These are phyloP conservation scores for Botrytis paeoniae DNA, from an alignment of 2,329 filamentous ascomycete species.

Conservation along the genomic window DNA sequence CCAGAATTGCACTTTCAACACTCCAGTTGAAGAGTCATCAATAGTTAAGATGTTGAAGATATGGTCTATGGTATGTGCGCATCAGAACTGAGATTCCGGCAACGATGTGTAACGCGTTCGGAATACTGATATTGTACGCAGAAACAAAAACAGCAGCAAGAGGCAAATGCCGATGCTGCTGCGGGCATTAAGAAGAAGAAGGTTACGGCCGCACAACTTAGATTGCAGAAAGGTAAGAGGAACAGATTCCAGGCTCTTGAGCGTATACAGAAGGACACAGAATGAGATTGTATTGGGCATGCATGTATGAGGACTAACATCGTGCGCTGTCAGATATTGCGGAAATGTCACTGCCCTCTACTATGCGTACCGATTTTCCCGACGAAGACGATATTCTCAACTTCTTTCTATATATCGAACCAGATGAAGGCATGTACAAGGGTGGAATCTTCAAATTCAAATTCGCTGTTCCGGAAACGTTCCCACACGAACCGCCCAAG, in stretches of 20 bases:
- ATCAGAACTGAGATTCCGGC: not conserved
- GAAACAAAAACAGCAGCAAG: constrained; percentile 97
- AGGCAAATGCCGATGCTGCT: constrained; percentile 73
- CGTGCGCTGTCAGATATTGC: constrained; percentile 61
- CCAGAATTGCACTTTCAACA: not conserved
- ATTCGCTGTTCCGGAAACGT: constrained; percentile 90
- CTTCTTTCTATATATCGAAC: constrained; percentile 77
- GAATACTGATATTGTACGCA: constrained; percentile 40
- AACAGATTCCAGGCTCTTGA: not conserved
- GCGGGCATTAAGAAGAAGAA: constrained; percentile 91
- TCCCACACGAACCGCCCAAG: constrained; percentile 96
- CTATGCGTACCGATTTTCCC: constrained; percentile 78
- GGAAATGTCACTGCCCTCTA: constrained; percentile 73
- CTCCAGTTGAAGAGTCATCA: not conserved
- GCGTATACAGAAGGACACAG: not conserved
- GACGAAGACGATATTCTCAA: constrained; percentile 83
- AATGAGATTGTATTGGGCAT: not conserved
- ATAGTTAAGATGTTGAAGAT: constrained; percentile 87
- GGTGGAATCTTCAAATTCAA: constrained; percentile 83
- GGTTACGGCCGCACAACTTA: constrained; percentile 91
- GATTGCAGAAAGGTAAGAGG: constrained; percentile 85
- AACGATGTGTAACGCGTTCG: not conserved
- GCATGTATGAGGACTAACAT: not conserved
- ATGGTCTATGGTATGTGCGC: constrained; percentile 84
- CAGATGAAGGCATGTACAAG: constrained; percentile 87